phyloP scores from a whole-genome alignment of 208 protist genomes.

The Leishmania martiniquensis region DNA sequence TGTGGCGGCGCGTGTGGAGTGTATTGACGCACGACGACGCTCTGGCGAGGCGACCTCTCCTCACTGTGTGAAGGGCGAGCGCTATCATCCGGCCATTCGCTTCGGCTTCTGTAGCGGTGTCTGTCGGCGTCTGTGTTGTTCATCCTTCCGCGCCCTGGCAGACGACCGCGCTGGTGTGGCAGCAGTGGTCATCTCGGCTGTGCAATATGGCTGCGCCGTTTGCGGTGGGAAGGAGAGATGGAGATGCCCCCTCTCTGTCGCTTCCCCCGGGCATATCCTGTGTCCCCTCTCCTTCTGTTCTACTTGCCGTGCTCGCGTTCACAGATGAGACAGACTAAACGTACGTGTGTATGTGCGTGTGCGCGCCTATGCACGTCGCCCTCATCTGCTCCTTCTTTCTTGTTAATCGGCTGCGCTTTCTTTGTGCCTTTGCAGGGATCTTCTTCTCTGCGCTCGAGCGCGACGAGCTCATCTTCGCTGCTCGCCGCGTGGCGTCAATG shows the following conservation, averaged over 20 bases:
- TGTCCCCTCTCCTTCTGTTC: background rate
- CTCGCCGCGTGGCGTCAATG: background rate
- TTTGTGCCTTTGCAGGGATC: background rate
- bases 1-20: conserved; percentile 50
- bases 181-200: background rate
- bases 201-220: background rate
- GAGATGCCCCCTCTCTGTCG: too few relatives aligned
- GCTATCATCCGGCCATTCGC: background rate
- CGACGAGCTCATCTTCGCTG: background rate
- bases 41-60: conserved; percentile 49
- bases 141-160: background rate
- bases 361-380: background rate
- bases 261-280: too few relatives aligned
- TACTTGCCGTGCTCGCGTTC: background rate
- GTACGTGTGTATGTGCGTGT: background rate
- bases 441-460: background rate
- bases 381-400: too few relatives aligned
- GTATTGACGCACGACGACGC: conserved; percentile 66
- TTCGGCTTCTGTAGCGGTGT: background rate
- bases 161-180: background rate
- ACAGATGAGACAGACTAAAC: background rate
- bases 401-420: background rate
- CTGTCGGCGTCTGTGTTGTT: background rate
- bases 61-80: conserved; percentile 39
- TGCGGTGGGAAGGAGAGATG: too few relatives aligned